These are phyloP conservation scores for Aureobasidium lini DNA, from an alignment of 2,329 filamentous ascomycete species.

Conservation along the genomic window DNA sequence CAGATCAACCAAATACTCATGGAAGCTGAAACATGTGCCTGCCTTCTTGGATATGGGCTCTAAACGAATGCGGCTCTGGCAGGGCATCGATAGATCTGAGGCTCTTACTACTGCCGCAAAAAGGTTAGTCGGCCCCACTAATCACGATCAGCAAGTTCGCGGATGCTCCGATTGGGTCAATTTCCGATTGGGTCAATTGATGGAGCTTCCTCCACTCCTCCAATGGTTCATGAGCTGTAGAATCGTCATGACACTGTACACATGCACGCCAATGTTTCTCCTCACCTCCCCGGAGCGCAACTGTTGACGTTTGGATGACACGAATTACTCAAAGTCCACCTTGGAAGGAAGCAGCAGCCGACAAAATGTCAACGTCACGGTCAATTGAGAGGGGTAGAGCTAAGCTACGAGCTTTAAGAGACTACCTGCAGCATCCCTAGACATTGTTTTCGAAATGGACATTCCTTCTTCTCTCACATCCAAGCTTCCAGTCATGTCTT, in stretches of 20 bases:
- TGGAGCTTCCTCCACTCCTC: neutral
- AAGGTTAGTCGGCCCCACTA: neutral
- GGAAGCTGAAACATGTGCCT: neutral
- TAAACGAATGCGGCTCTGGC: neutral
- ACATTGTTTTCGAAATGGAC: slow-evolving; percentile 12
- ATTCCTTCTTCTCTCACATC: slow-evolving; percentile 11
- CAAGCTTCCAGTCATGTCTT: slow-evolving; percentile 11
- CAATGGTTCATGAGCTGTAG: slow-evolving; percentile 2
- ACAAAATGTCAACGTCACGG: slow-evolving; percentile 6
- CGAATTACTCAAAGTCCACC: neutral
- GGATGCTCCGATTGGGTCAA: slow-evolving; percentile 2
- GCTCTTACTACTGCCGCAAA: neutral
- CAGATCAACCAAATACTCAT: neutral
- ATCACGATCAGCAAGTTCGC: neutral
- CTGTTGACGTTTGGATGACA: slow-evolving; percentile 4
- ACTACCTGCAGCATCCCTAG: neutral
- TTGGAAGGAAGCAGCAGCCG: neutral
- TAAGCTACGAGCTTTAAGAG: slow-evolving; percentile 1
- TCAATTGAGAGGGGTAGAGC: neutral
- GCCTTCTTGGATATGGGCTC: neutral
- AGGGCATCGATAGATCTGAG: slow-evolving; percentile 1
- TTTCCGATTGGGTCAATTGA: neutral
- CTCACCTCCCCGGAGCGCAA: neutral
- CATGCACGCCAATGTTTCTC: neutral
- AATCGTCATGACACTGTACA: slow-evolving; percentile 1